Evolutionary conservation across 148 eudicot genomes (phyloP), one percentile per base, ranked within the genome.

Genomic region (Chenopodium formosanum): DNA sequence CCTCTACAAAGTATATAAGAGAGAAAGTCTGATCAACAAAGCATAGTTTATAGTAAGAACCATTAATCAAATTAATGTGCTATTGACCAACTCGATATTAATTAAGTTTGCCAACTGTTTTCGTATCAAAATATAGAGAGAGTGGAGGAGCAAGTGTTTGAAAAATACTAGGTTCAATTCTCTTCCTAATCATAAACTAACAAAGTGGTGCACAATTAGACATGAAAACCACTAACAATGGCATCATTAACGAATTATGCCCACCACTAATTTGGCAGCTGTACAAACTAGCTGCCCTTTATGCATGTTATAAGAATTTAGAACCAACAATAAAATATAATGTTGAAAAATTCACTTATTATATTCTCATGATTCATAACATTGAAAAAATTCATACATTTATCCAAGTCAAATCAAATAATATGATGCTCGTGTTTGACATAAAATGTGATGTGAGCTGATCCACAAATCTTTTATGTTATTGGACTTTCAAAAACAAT

Each of bases 201-300:
- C 0, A 17, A 78, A 50, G 19, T 67, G 67, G 73, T 47, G 80
- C 23, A 2, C 27, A 78, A 78, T 65, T 78, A 22, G n/a, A 78
- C 73, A 46, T 47, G 73, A 47, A 46, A 65, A 78, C 60, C 80
- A 77, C 53, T 65, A 67, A 47, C 6, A 5, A 67, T 37, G 78
- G 80, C 73, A 78, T 66, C 62, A 67, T 60, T 34, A 44, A 65
- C 56, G 60, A 65, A 78, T 66, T 65, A 67, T 67, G 2, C 80
- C 62, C 73, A 78, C 73, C 60, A 78, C 31, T 67, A 67, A 56
- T 10, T 66, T 67, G 19, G 19, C 70, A 67, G 37, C 34, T 9
- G 16, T 62, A 62, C 56, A 66, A 65, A 6, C 44, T 40, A 40
- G n/a, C 65, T 75, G 22, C 62, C 77, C 75, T 25, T 72, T 72